These are phyloP conservation scores for Paecilomyces formosus DNA, from an alignment of 2,329 filamentous ascomycete genomes.

Conservation along the genomic window DNA sequence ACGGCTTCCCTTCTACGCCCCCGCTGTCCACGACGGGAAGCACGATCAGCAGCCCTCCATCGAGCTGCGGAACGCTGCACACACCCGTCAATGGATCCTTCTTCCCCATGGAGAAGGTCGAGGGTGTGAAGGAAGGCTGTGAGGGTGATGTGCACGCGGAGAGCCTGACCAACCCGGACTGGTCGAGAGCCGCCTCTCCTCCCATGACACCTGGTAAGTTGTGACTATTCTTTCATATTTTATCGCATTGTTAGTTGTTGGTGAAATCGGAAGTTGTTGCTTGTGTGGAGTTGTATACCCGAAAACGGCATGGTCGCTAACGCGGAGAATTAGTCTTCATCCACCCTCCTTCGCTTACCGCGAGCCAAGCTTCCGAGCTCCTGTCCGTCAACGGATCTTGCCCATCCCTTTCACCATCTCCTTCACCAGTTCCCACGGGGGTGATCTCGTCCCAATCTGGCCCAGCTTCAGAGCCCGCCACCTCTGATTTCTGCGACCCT, in stretches of 20 bases:
- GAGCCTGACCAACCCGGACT: slow-evolving; percentile 65
- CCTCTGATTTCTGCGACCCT: slow-evolving; percentile 85
- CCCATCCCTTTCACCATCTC: slow-evolving; percentile 81
- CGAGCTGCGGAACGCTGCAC: slow-evolving; percentile 65
- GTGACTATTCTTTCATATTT: neutral
- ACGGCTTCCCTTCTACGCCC: slow-evolving; percentile 77
- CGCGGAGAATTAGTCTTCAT: slow-evolving; percentile 50
- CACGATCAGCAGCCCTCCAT: slow-evolving; percentile 74
- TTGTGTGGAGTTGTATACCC: slow-evolving; percentile 2
- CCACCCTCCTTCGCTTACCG: slow-evolving; percentile 58
- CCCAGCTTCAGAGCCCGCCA: slow-evolving; percentile 52
- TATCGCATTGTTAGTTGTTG: neutral
- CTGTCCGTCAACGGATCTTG: slow-evolving; percentile 62
- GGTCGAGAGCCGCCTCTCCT: slow-evolving; percentile 70
- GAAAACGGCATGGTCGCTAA: slow-evolving; percentile 13
- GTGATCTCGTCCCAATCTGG: slow-evolving; percentile 74
- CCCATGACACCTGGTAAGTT: slow-evolving; percentile 85
- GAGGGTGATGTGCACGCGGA: slow-evolving; percentile 65
- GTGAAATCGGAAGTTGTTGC: neutral
- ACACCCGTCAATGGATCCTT: slow-evolving; percentile 79
- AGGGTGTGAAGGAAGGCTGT: slow-evolving; percentile 62
- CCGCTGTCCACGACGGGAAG: slow-evolving; percentile 80
- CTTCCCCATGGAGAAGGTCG: slow-evolving; percentile 61
- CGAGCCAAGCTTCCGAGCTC: slow-evolving; percentile 59
- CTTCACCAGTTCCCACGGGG: slow-evolving; percentile 63